Base-by-base conservation (phyloP, 2,329 filamentous ascomycete genomes). In the Xylaria sp. region DNA sequence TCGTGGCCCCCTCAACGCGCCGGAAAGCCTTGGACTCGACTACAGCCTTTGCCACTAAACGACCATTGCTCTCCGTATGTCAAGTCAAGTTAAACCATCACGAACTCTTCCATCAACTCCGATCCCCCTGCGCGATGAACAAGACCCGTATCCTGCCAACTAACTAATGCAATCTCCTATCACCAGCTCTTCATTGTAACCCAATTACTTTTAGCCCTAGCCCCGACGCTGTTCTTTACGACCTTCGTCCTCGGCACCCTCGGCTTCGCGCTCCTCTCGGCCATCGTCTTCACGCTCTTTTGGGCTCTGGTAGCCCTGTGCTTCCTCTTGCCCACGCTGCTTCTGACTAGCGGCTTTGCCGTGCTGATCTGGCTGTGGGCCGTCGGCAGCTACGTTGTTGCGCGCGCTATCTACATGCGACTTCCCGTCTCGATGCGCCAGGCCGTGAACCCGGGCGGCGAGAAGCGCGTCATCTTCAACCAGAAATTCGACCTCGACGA, bases 11-110 rank as follows among this genome's bases (percentile, higher is more conserved):
- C 0, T 82, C 87, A 42, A 86, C 86, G 68, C 86, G 91, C 59
- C 84, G 88, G 70, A 83, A 84, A 65, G 83, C 87, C 50, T 84
- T 89, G 73, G 82, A 86, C 18, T 83, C 82, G 53, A 79, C 87
- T 32, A 82, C 84, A 42, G 77, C 81, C 5, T 91, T 92, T 75
- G 88, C 90, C 18, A 79, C 84, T 5, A 82, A 85, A 58, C 90
- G 91, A 65, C 93, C 93, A 2, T 82, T 93, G 70, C 82, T 94
- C 51, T 89, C 91, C 64, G 92, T 93, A 83, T 25, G 90, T 79
- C 53, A 37, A 54, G 18, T 16, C 32, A 6, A 13, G 2, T 40
- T 5, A 21, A 21, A 5, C 23, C 42, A 53, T 53, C 50, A 5
- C 6, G 50, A 32, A 21, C 23, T 29, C n/a, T n/a, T 35, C 10